Evolutionary conservation across 2,329 filamentous ascomycete species (phyloP).

Genomic region (Beauveria asiatica): DNA sequence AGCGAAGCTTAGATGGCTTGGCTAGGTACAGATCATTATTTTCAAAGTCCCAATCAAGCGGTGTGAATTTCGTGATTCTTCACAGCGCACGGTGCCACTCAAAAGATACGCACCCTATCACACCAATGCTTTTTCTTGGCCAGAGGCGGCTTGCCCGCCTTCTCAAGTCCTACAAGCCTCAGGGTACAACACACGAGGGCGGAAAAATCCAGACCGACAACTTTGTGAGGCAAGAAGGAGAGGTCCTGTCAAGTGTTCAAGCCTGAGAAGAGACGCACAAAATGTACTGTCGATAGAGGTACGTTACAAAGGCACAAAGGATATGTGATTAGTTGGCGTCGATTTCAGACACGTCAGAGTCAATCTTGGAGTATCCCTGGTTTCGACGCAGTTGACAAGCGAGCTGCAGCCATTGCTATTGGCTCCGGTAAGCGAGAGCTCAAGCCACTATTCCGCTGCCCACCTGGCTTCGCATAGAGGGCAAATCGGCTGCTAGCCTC

Average conservation of each 20-base stretch:
- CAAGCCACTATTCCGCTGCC: conserved; percentile 6
- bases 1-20: not conserved
- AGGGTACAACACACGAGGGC: not conserved
- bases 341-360: not conserved
- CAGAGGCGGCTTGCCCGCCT: not conserved
- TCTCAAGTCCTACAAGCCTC: not conserved
- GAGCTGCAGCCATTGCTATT: conserved; percentile 8
- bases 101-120: not conserved
- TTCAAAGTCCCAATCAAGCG: not conserved
- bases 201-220: not conserved
- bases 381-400: conserved; percentile 7
- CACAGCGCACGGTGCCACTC: not conserved
- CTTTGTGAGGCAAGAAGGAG: not conserved
- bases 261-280: not conserved
- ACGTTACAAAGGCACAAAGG: too few species aligned
- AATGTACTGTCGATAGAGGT: not conserved
- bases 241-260: not conserved
- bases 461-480: not conserved
- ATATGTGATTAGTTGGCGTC: not conserved
- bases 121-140: not conserved
- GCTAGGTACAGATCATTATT: not conserved
- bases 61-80: not conserved
- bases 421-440: conserved; percentile 12
- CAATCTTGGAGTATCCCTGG: not conserved
- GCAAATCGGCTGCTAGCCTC: not conserved